Evolutionary conservation across 2,329 filamentous ascomycete genomes (phyloP).

Genomic region (Pseudofabraea citricarpa): DNA sequence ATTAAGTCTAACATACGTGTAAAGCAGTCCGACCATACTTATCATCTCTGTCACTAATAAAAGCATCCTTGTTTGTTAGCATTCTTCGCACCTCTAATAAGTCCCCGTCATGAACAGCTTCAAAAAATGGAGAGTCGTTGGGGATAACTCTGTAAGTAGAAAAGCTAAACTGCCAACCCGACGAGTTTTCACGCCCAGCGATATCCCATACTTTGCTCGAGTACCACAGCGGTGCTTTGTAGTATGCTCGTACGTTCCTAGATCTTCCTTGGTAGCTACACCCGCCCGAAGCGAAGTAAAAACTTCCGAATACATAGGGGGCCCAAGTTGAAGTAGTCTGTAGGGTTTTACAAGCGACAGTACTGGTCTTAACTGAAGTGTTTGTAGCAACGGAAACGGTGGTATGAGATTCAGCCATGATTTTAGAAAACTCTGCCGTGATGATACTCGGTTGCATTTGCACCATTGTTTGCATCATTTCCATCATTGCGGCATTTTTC

Average conservation of each 20-base stretch:
- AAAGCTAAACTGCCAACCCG: slow-evolving; percentile 4
- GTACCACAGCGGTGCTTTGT: slow-evolving; percentile 4
- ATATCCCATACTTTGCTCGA: slow-evolving; percentile 4
- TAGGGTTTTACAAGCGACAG: neutral
- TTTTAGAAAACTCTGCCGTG: neutral
- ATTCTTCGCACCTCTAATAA: slow-evolving; percentile 4
- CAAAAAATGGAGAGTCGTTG: neutral
- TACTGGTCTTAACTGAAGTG: neutral
- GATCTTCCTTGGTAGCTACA: neutral
- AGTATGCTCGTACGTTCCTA: slow-evolving; percentile 2
- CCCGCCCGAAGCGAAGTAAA: slow-evolving; percentile 4
- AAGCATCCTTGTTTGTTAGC: neutral
- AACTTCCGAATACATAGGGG: neutral
- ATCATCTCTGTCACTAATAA: neutral
- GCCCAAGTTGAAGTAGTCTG: neutral
- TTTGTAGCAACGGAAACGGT: too few species aligned
- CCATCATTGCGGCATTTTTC: too few species aligned
- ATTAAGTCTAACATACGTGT: neutral
- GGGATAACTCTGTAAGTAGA: slow-evolving; percentile 4
- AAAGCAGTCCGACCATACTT: neutral
- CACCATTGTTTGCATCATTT: slow-evolving; percentile 4
- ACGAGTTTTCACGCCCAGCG: neutral
- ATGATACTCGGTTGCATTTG: slow-evolving; percentile 11
- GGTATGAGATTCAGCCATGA: too few species aligned
- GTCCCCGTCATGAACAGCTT: neutral